Conservation (phyloP, 345 rosid species). For the Sisymbrium altissimum region DNA sequence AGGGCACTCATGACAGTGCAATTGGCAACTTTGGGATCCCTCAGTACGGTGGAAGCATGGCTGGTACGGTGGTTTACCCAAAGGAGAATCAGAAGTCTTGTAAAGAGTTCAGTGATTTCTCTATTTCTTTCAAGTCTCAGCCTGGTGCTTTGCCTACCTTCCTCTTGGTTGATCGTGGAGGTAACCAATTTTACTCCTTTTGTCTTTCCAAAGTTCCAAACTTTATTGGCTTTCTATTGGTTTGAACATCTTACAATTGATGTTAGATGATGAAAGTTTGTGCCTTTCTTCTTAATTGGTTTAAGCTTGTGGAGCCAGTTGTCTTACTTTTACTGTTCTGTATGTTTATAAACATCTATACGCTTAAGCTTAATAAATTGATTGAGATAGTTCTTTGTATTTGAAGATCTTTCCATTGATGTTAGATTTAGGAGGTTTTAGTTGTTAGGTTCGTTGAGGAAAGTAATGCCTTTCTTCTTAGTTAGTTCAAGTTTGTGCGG, state of each 20-base stretch:
- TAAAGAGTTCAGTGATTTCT: conserved; percentile 54
- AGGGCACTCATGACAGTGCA: conserved; percentile 82
- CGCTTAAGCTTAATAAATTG: too few relatives aligned
- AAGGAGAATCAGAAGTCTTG: conserved; percentile 77
- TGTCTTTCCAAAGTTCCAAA: background rate
- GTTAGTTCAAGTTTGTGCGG: too few relatives aligned
- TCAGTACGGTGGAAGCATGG: conserved; percentile 99
- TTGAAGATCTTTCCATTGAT: too few relatives aligned
- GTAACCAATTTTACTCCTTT: conserved; percentile 26
- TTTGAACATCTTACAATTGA: background rate
- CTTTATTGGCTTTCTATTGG: background rate
- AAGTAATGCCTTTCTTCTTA: background rate
- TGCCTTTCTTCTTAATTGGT: too few relatives aligned
- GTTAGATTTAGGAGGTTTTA: background rate
- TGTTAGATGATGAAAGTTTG: background rate
- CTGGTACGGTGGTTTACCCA: conserved; percentile 70
- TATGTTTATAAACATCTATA: too few relatives aligned
- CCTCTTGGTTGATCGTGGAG: conserved; percentile 93
- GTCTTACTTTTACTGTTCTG: too few relatives aligned
- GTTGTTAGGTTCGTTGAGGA: background rate
- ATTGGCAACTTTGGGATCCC: conserved; percentile 99
- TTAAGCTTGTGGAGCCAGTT: too few relatives aligned
- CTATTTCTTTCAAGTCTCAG: conserved; percentile 58
- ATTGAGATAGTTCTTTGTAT: too few relatives aligned
- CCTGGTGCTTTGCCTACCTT: conserved; percentile 88